phyloP scores from a whole-genome alignment of 371 early-diverging fungal species.

The Lichtheimia ramosa region DNA sequence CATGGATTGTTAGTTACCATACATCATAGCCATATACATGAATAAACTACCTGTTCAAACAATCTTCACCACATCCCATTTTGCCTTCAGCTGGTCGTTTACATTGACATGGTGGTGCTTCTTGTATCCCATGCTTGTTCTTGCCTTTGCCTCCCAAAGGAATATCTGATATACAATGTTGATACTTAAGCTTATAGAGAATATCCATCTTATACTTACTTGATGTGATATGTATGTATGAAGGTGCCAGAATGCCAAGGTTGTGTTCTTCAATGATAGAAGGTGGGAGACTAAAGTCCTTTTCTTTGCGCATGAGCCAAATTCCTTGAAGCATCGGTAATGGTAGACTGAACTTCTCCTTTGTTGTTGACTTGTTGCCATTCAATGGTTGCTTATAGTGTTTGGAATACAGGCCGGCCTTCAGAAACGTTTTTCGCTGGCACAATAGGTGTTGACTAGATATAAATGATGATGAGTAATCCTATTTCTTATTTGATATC shows the following conservation, averaged over 20 bases:
- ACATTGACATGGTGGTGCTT: conserved; percentile 65
- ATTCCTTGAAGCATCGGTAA: conserved; percentile 60
- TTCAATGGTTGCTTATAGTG: conserved; percentile 4
- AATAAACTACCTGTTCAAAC: conserved; percentile 63
- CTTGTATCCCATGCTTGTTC: conserved; percentile 55
- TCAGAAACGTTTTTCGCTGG: conserved; percentile 19
- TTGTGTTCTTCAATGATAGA: conserved; percentile 52
- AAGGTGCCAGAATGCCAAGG: conserved; percentile 13
- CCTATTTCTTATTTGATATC: neutral
- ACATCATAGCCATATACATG: neutral
- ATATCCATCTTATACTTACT: conserved; percentile 20
- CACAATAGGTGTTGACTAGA: conserved; percentile 3
- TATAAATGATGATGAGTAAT: neutral
- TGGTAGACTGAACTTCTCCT: conserved; percentile 29
- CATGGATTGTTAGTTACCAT: neutral
- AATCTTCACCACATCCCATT: conserved; percentile 72
- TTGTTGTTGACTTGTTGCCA: conserved; percentile 1
- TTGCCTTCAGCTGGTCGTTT: conserved; percentile 53
- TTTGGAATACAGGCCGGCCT: conserved; percentile 25
- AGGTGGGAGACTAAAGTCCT: conserved; percentile 50
- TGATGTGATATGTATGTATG: conserved; percentile 30
- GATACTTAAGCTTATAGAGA: neutral
- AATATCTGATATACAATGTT: neutral
- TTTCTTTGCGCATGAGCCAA: conserved; percentile 27
- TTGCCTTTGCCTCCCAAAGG: conserved; percentile 72